Base-by-base conservation (phyloP, 1,139 yeast genomes). In the Geotrichum carabidarum region DNA sequence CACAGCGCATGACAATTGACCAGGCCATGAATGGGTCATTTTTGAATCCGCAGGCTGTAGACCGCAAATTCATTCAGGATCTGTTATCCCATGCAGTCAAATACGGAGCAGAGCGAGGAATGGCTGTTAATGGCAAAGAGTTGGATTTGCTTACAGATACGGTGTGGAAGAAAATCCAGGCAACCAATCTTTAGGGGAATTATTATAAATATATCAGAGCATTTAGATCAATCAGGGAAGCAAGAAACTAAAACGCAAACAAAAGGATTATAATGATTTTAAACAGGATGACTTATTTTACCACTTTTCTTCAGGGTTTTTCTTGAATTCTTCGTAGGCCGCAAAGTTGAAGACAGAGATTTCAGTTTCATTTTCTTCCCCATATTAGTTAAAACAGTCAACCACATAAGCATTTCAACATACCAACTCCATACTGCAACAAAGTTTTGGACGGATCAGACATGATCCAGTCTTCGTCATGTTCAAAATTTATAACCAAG, bases 231-330 rank as follows among this genome's bases (percentile, higher is more conserved):
- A 8, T 11, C 40, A 12, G n/a, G 15, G 17, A n/a, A 37, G 17
- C 14, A 17, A 38, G 42, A 4, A 38, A 15, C 18, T 15, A 15
- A 38, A 38, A 8, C 14, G 42, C 11, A 38, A 11, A 9, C 18
- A 15, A 38, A 38, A 12, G 14, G 15, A 31, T 22, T 32, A 9
- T 32, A 12, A 4, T 4, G 14, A 42, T 42, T 42, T 18, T 9
- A 9, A 17, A 45, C 14, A 12, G 18, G 11, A 18, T 17, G n/a
- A 34, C 12, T 8, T 22, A 4, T 3, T 34, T 52, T 47, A 52
- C 99, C 99, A 93, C 68, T 86, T 86, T 67, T 90, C 97, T 63
- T 83, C 90, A 0, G 99, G 99, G 62, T 90, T 84, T 47, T 76
- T 75, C 72, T 86, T 86, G 71, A 75, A 93, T 48, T 73, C 80